Conservation (phyloP, 257 asterid genomes). For the Agastache rugosa region DNA sequence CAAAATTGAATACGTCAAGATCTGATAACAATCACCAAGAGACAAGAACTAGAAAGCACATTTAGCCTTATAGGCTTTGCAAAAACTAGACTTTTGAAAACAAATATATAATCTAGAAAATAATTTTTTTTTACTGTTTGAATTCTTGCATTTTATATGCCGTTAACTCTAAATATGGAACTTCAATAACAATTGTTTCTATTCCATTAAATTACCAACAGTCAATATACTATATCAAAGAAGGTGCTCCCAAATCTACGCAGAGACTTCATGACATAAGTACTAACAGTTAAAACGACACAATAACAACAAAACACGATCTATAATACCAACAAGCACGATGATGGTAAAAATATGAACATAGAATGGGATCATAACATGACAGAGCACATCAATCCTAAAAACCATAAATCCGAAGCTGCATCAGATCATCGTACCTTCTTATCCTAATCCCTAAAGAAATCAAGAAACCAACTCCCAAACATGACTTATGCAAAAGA, state of each 20-base stretch:
- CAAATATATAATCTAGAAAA: background rate
- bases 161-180: constrained; percentile 2
- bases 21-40: background rate
- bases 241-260: background rate
- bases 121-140: background rate
- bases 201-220: background rate
- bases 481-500: background rate
- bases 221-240: background rate
- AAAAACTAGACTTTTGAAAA: background rate
- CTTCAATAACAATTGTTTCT: background rate
- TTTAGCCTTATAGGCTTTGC: background rate
- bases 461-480: background rate
- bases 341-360: background rate
- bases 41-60: background rate
- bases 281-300: background rate
- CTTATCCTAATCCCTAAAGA: background rate
- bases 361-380: constrained; percentile 1
- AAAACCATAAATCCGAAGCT: constrained; percentile 1
- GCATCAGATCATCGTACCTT: constrained; percentile 4
- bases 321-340: background rate
- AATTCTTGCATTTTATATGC: constrained; percentile 4
- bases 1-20: background rate
- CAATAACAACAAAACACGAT: background rate
- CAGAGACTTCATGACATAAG: constrained; percentile 16
- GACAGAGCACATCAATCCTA: background rate